Evolutionary conservation across 345 rosid genomes (phyloP), one percentile per base, ranked within the genome.

Genomic region (Eucalyptus marginata): DNA sequence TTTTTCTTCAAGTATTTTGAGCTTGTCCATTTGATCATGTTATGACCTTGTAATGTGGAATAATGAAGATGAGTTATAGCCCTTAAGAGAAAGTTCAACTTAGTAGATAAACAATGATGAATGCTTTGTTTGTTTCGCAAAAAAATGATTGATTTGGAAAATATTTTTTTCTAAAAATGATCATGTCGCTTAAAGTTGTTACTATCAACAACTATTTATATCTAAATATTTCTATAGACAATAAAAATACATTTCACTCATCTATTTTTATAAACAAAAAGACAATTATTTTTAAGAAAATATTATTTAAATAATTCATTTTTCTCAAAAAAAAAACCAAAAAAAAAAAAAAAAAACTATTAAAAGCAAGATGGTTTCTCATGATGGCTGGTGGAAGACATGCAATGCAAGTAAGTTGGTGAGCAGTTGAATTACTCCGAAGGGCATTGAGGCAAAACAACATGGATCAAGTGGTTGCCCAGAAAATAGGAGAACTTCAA

Each of bases 301-400:
- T 54, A 18, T 18, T 20, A 20, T 7, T 3, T 20, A 20, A 54
- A 54, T 54, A 0, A 54, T 18, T 50, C 0, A 15, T 15, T 6
- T 49, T 50, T 16, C 3, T 15, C 6, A 1, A 50, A 50, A 50
- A 15, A 6, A 4, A 13, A 20, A 4, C 22, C 0, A 8, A 18
- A 1, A 54, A 54, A 54, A 1, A 54, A 8, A 18, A 1, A 54
- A 54, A 54, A 1, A 54, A 52, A 52, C 8, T 18, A 52, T 52
- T 52, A 7, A 52, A 52, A 52, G 3, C 0, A 54, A 20, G 25
- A 54, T 1, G 58, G 40, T 16, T 15, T 66, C 40, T 7, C 20
- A 31, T n/a, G 6, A 66, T 15, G 10, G 7, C 20, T 4, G 15
- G 10, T 7, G 40, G 20, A 66, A 66, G 36, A 31, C 40, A 7